Percentiles rank a stretch among this genome's conserved stretches.
phyloP scores from a whole-genome alignment of 108 stramenopile species.

The Pseudonitzschia delicatissima region DNA sequence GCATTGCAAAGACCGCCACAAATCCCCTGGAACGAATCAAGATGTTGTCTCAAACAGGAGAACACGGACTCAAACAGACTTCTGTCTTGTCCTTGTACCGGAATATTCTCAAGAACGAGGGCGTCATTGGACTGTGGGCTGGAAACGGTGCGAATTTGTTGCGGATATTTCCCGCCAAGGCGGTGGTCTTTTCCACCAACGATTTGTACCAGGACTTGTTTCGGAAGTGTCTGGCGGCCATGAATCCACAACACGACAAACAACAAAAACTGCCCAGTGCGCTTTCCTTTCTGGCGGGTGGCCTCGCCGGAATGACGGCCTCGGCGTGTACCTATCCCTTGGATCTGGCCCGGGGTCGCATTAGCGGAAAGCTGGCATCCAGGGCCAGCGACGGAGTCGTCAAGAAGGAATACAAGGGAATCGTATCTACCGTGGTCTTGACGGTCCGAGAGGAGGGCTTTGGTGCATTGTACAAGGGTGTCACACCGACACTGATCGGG shows the following conservation, averaged over 20 bases:
- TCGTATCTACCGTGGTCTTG: conserved; percentile 58
- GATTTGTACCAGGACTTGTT: conserved; percentile 61
- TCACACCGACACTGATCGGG: conserved; percentile 78
- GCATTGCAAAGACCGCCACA: conserved; percentile 90
- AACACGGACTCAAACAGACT: conserved; percentile 44
- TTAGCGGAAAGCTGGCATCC: conserved; percentile 71
- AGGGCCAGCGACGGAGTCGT: conserved; percentile 14
- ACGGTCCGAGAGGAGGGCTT: conserved; percentile 78
- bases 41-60: conserved; percentile 89
- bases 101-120: conserved; percentile 76
- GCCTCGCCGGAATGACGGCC: conserved; percentile 82
- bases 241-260: background rate
- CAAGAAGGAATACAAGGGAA: conserved; percentile 72
- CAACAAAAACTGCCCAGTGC: conserved; percentile 33
- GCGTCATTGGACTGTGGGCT: conserved; percentile 83
- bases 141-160: conserved; percentile 88
- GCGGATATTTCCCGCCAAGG: conserved; percentile 86
- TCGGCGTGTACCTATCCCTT: conserved; percentile 81
- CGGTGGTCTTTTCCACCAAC: conserved; percentile 78
- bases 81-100: conserved; percentile 50
- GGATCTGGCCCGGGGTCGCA: conserved; percentile 84
- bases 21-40: conserved; percentile 88
- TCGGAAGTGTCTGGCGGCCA: conserved; percentile 14
- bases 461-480: conserved; percentile 82
- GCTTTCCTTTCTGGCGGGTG: conserved; percentile 73